phyloP scores from a whole-genome alignment of 2,329 filamentous ascomycete species.

The Drechslerella dactyloides region DNA sequence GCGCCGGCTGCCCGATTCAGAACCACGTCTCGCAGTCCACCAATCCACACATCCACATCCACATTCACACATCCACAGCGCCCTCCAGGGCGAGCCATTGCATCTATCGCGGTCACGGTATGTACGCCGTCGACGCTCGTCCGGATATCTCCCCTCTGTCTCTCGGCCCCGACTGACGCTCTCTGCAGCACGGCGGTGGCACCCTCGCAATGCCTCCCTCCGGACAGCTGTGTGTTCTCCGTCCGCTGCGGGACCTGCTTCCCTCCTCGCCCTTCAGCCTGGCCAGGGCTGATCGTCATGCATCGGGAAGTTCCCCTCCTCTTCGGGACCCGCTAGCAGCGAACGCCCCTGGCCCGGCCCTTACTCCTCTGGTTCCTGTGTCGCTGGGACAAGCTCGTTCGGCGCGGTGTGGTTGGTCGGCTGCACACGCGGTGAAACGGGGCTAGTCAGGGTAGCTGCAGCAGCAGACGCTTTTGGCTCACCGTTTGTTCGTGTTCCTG shows the following conservation, averaged over 20 bases:
- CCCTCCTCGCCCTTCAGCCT: not conserved
- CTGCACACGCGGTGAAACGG: not conserved
- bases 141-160: no score
- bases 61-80: no score
- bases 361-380: not conserved
- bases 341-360: constrained; percentile 14
- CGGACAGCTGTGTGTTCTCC: constrained; percentile 4
- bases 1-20: constrained; percentile 5
- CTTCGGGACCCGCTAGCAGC: not conserved
- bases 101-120: no score
- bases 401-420: not conserved
- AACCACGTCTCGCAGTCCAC: not conserved
- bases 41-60: no score
- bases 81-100: no score
- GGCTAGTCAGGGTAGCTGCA: constrained; percentile 8
- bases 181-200: no score
- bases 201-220: not conserved
- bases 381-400: not conserved
- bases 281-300: constrained; percentile 21
- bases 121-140: no score
- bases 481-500: not conserved
- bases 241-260: not conserved
- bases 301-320: constrained; percentile 28
- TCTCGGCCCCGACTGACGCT: no score
- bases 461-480: constrained; percentile 12